A percentile compares a stretch with the other conserved stretches of the same genome.
These are phyloP conservation scores for Fraxinus sp. DNA, from an alignment of 305 asterid genomes.

Conservation along the genomic window DNA sequence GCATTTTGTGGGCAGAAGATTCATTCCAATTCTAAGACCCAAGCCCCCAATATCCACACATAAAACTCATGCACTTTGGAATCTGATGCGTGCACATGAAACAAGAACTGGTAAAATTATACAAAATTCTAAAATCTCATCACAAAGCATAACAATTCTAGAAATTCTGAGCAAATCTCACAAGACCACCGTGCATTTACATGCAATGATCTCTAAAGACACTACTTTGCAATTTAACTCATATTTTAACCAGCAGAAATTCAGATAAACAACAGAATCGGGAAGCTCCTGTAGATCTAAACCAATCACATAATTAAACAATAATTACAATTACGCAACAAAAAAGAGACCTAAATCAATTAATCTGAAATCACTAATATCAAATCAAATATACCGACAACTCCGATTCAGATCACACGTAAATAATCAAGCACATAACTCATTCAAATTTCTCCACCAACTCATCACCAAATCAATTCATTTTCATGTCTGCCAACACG, in stretches of 20 bases:
- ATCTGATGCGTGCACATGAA: background rate
- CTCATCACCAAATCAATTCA: background rate
- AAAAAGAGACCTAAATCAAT: conserved; percentile 20
- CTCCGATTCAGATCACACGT: conserved; percentile 33
- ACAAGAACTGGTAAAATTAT: background rate
- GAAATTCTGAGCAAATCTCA: conserved; percentile 25
- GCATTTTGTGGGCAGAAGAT: background rate
- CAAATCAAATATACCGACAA: conserved; percentile 20
- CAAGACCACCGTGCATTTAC: conserved; percentile 15
- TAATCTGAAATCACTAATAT: conserved; percentile 12
- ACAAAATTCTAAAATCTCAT: background rate
- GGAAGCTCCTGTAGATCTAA: conserved; percentile 27
- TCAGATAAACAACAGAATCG: conserved; percentile 1
- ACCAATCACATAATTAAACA: conserved; percentile 13
- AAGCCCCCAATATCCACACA: background rate
- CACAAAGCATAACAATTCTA: background rate
- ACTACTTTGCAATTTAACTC: conserved; percentile 4
- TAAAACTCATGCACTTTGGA: background rate
- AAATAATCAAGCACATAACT: background rate
- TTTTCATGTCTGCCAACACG: background rate
- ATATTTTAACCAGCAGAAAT: conserved; percentile 4
- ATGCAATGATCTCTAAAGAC: conserved; percentile 19
- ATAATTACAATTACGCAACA: background rate
- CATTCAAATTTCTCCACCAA: conserved; percentile 5
- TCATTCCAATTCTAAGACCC: background rate